Conservation (phyloP, 768 basidiomycete species). For the Lactifluus volemus region DNA sequence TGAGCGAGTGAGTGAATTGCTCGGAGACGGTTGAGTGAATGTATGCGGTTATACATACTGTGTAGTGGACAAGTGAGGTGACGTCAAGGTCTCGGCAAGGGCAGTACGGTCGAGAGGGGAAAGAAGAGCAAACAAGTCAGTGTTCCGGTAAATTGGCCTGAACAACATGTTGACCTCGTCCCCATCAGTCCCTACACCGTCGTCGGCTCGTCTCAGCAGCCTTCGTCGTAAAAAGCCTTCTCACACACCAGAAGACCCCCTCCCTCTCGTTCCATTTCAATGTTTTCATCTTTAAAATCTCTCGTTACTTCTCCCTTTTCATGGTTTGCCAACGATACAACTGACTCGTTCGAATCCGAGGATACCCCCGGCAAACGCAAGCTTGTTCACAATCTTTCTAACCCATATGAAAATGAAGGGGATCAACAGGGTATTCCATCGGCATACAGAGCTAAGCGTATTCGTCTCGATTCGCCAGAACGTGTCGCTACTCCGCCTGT, state of each 20-base stretch:
- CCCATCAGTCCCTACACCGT: slow-evolving; percentile 19
- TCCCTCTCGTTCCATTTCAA: slow-evolving; percentile 24
- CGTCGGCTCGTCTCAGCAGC: slow-evolving; percentile 13
- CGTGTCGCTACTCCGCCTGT: background rate
- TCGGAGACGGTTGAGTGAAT: background rate
- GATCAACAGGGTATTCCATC: slow-evolving; percentile 15
- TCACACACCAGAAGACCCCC: slow-evolving; percentile 16
- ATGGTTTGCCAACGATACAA: slow-evolving; percentile 24
- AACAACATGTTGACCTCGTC: slow-evolving; percentile 18
- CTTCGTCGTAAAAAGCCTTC: slow-evolving; percentile 18
- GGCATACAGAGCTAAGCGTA: slow-evolving; percentile 23
- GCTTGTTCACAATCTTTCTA: slow-evolving; percentile 10
- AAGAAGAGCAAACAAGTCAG: background rate
- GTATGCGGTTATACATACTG: slow-evolving; percentile 3
- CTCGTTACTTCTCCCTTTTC: slow-evolving; percentile 27
- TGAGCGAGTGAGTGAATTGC: background rate
- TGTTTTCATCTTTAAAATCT: slow-evolving; percentile 29
- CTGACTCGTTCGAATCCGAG: slow-evolving; percentile 22
- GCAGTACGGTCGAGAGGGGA: background rate
- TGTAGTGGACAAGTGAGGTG: background rate
- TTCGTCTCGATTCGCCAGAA: slow-evolving; percentile 20
- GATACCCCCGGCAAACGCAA: slow-evolving; percentile 29
- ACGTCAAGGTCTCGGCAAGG: background rate
- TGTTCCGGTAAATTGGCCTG: slow-evolving; percentile 34
- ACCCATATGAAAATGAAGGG: slow-evolving; percentile 13